Conservation (phyloP, 208 protist species). For the Leishmania lainsoni region DNA sequence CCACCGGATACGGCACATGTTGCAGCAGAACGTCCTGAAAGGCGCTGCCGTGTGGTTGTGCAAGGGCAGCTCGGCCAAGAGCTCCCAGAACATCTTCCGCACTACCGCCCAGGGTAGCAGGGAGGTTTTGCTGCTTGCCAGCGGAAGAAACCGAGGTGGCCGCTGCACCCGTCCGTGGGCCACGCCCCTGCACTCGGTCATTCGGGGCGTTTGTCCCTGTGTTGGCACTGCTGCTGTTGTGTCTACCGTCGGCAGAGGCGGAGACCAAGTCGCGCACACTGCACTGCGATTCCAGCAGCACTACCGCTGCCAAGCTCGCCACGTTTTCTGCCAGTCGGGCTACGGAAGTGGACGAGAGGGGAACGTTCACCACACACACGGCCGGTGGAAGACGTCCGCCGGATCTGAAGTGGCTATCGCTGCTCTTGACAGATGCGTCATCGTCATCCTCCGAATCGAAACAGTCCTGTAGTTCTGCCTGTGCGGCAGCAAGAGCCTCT, state of each 20-base stretch:
- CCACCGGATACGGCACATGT: slow-evolving; percentile 30
- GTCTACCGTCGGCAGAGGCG: background rate
- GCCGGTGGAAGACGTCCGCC: slow-evolving; percentile 38
- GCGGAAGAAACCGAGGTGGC: background rate
- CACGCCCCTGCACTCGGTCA: slow-evolving; percentile 16
- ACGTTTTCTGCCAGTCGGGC: slow-evolving; percentile 15
- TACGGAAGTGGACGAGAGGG: slow-evolving; percentile 6
- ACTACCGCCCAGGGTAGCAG: background rate
- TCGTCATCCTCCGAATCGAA: slow-evolving; percentile 36
- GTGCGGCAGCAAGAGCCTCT: slow-evolving; percentile 49
- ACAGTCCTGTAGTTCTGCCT: slow-evolving; percentile 41
- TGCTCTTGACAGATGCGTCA: slow-evolving; percentile 24
- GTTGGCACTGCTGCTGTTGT: background rate
- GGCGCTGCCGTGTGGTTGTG: slow-evolving; percentile 6
- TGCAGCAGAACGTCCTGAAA: slow-evolving; percentile 29
- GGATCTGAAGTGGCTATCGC: background rate
- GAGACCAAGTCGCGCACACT: slow-evolving; percentile 22
- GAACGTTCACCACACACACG: slow-evolving; percentile 23
- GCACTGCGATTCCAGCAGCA: slow-evolving; percentile 31
- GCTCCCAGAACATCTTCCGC: slow-evolving; percentile 20
- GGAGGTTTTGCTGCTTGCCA: background rate
- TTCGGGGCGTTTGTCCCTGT: background rate
- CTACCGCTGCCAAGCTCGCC: slow-evolving; percentile 10
- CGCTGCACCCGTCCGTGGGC: background rate
- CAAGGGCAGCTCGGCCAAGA: background rate